phyloP scores from a whole-genome alignment of 306 rosid genomes.

The Cicer pinnatifidum region DNA sequence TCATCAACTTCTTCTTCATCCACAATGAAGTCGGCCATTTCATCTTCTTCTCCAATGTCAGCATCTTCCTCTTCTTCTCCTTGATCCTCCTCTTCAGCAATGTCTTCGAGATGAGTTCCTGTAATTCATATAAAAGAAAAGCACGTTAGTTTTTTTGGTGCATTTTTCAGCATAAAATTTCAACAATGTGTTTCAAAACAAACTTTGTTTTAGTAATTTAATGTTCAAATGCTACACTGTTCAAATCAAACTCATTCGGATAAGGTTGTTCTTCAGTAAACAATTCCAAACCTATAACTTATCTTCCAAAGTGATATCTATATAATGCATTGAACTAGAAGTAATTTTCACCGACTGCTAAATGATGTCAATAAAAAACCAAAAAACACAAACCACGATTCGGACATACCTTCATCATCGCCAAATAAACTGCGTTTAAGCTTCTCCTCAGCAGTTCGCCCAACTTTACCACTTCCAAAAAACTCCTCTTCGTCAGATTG shows the following conservation, averaged over 20 bases:
- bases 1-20: conserved; percentile 89
- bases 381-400: conserved; percentile 9
- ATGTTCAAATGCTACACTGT: conserved; percentile 9
- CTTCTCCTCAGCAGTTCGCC: conserved; percentile 94
- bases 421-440: conserved; percentile 85
- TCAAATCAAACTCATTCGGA: background rate
- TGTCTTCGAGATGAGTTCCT: conserved; percentile 87
- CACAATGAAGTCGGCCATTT: conserved; percentile 97
- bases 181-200: background rate
- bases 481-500: conserved; percentile 89
- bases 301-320: conserved; percentile 4
- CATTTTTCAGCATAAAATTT: conserved; percentile 19
- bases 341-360: conserved; percentile 19
- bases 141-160: conserved; percentile 3
- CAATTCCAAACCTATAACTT: background rate
- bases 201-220: background rate
- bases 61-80: conserved; percentile 92
- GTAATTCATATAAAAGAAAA: conserved; percentile 23
- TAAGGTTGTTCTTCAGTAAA: conserved; percentile 3
- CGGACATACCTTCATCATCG: conserved; percentile 78
- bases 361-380: conserved; percentile 36
- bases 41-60: conserved; percentile 94
- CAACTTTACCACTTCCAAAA: conserved; percentile 78
- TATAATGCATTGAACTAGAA: conserved; percentile 16
- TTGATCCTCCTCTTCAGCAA: conserved; percentile 92